Conservation (phyloP, 2,329 filamentous ascomycete genomes). For the Akanthomyces uredinophilus region DNA sequence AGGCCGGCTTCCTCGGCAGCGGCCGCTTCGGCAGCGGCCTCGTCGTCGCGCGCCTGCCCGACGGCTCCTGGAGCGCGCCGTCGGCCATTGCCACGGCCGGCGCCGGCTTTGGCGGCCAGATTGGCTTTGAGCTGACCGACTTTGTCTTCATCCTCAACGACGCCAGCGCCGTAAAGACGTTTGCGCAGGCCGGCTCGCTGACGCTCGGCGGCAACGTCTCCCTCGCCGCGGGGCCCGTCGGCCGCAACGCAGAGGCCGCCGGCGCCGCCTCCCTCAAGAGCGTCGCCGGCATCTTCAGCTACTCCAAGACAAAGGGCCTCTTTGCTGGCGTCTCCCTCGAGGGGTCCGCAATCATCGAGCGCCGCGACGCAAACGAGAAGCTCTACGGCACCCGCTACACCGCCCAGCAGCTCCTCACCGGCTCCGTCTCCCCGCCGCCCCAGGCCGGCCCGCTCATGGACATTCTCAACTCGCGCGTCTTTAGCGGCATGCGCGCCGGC, state of each 20-base stretch:
- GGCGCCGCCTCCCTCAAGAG: slow-evolving; percentile 87
- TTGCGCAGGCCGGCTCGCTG: slow-evolving; percentile 85
- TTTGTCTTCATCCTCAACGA: slow-evolving; percentile 99
- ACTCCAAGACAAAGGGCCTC: slow-evolving; percentile 95
- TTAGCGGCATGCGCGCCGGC: slow-evolving; percentile 58
- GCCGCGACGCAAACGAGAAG: slow-evolving; percentile 94
- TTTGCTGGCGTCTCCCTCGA: slow-evolving; percentile 95
- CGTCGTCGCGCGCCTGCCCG: slow-evolving; percentile 71
- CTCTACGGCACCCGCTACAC: slow-evolving; percentile 81
- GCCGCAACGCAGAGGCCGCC: slow-evolving; percentile 91
- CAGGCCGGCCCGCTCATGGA: slow-evolving; percentile 79
- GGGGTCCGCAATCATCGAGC: slow-evolving; percentile 87
- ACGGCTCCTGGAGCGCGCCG: slow-evolving; percentile 76
- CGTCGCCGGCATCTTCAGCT: slow-evolving; percentile 89
- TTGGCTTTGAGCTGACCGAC: slow-evolving; percentile 82
- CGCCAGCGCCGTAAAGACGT: slow-evolving; percentile 79
- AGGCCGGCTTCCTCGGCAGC: slow-evolving; percentile 80
- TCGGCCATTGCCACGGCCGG: slow-evolving; percentile 76
- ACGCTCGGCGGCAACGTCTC: slow-evolving; percentile 96
- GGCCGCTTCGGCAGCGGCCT: slow-evolving; percentile 77
- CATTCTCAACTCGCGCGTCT: slow-evolving; percentile 78
- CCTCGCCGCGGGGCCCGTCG: slow-evolving; percentile 87
- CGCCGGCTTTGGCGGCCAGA: slow-evolving; percentile 78
- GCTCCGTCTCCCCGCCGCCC: slow-evolving; percentile 70
- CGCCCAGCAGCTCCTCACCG: slow-evolving; percentile 75